Evolutionary conservation across 2,329 filamentous ascomycete genomes (phyloP), one percentile per base, ranked within the genome.

Genomic region (Phaeosphaeriaceae sp.): DNA sequence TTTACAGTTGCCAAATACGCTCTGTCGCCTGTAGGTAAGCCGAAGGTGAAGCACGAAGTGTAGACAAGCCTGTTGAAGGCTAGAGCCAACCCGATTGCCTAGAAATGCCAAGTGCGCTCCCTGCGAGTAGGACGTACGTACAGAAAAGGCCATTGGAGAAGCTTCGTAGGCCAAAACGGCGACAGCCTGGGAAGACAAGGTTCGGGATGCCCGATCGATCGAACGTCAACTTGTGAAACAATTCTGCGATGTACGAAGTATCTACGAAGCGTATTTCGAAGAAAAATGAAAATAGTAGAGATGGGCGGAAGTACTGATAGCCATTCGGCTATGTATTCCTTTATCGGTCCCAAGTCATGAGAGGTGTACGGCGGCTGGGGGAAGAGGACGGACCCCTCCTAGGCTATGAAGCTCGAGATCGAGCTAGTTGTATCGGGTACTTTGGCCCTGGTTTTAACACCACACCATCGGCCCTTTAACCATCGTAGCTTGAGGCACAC

Each of bases 41-140:
- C 26, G 41, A 52, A 48, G 39, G 32, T 23, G 41, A 21, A 43
- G 38, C 50, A 44, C 54, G 47, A 51, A 21, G 53, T 52, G 39
- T 37, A 66, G 51, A 66, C 60, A 68, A 68, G 63, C 60, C 60
- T 61, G 56, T 62, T 57, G 55, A 63, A 66, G 57, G 56, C 46
- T 58, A 39, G 46, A 50, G 57, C 63, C 53, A 60, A 54, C 52
- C 45, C 55, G 54, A 35, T 46, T 48, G 60, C 64, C 64, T 43
- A 68, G 67, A 52, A 35, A 45, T 49, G 68, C 68, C 69, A 72
- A 72, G 65, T 35, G 36, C 23, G 35, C 34, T 40, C 28, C 40
- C 35, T 42, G 48, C 53, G 53, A 50, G 52, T 42, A 47, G 48
- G 43, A 59, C 28, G 34, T 34, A 26, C 26, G 34, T 32, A 30